These are phyloP conservation scores for Aspergillus candidus DNA, from an alignment of 2,329 filamentous ascomycete genomes.

Conservation along the genomic window DNA sequence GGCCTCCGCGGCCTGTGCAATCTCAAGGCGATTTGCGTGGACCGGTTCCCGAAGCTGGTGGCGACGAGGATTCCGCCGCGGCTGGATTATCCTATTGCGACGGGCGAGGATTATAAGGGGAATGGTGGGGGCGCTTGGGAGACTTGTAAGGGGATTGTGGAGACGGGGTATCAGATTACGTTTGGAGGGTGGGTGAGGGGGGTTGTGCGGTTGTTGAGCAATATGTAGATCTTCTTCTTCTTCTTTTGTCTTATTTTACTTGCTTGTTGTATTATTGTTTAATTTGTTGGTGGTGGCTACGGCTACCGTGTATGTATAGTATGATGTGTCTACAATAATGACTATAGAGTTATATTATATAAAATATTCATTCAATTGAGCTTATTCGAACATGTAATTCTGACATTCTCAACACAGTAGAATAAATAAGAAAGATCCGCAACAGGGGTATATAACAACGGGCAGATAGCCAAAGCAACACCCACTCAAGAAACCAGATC, in stretches of 20 bases:
- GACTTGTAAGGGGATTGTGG: slow-evolving; percentile 41
- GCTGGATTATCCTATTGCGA: slow-evolving; percentile 72
- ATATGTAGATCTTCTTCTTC: slow-evolving; percentile 24
- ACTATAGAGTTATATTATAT: neutral
- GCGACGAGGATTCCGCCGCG: slow-evolving; percentile 74
- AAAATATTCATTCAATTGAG: slow-evolving; percentile 1
- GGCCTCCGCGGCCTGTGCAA: slow-evolving; percentile 82
- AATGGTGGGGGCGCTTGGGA: slow-evolving; percentile 61
- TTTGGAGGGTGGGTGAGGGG: slow-evolving; percentile 37
- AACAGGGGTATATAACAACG: too few species aligned
- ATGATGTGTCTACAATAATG: neutral
- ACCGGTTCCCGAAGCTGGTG: slow-evolving; percentile 53
- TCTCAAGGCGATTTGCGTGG: slow-evolving; percentile 75
- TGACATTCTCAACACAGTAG: neutral
- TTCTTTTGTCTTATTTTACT: neutral
- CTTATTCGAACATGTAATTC: neutral
- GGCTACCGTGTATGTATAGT: too few species aligned
- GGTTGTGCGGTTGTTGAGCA: slow-evolving; percentile 32
- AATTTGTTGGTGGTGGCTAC: too few species aligned
- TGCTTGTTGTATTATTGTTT: slow-evolving; percentile 2
- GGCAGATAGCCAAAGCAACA: too few species aligned
- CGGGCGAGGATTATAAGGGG: slow-evolving; percentile 46
- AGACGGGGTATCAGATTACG: slow-evolving; percentile 43
- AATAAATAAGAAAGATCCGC: too few species aligned
- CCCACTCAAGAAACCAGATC: too few species aligned